Base-by-base conservation (phyloP, 2,329 filamentous ascomycete species). In the Pseudogymnoascus sp. region DNA sequence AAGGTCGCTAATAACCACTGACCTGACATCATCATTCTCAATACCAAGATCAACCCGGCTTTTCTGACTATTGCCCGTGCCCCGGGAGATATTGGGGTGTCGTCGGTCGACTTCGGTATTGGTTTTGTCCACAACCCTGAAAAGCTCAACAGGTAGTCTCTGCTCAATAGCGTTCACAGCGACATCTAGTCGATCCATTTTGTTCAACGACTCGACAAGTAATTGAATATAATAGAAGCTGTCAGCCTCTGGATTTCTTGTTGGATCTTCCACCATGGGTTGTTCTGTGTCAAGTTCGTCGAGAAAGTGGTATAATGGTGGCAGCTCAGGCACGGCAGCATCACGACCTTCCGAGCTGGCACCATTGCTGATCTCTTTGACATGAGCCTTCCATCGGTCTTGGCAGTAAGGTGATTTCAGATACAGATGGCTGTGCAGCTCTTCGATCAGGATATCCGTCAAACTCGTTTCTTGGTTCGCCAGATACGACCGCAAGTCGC, bases 381-480 rank as follows among this genome's bases (percentile, higher is more conserved):
- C 81, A 62, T 95, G 83, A 61, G 82, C 82, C 73, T 95, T 95
- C 94, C 94, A 99, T 65, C 94, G 81, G 71, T 96, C 90, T 70
- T 96, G 91, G 70, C 92, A 97, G 71, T 99, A 99, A 0, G 92
- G 94, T 3, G 92, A 97, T 71, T 97, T 97, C 37, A 99, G 83
- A 70, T 99, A 99, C 3, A 99, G 79, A 74, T 99, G 94, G 71
- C 95, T 94, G 71, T 99, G 94, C 33, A 99, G 78, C 73, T 99
- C 94, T 71, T 99, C 94, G n/a, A 97, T 85, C 60, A 99, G 73
- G 59, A 97, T 97, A 69, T 99, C 94, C 69, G 92, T 92, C 64
- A 99, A 76, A 0, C 90, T 83, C 26, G 87, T 89, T 74, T 99
- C 94, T 71, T 99, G 95, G 69, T 96, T 97, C 61, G 85, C 85